Evolutionary conservation across 2,329 filamentous ascomycete genomes (phyloP).

Genomic region (Exophiala viscosa): DNA sequence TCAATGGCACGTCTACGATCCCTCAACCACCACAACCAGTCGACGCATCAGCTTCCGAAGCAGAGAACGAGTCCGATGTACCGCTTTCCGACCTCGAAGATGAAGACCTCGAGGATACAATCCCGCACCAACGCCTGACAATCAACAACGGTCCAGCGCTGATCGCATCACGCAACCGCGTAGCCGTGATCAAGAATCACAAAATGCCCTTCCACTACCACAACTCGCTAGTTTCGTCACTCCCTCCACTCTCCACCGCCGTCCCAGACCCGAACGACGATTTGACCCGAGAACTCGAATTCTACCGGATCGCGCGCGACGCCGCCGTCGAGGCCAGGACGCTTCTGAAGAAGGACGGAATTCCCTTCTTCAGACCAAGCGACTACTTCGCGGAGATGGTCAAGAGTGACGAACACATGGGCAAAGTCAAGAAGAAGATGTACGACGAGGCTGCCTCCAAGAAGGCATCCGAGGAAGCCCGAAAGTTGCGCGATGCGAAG

Average conservation of each 20-base stretch:
- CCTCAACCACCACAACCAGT: constrained; percentile 37
- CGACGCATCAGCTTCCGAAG: constrained; percentile 58
- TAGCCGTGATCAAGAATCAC: constrained; percentile 51
- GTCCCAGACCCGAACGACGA: constrained; percentile 88
- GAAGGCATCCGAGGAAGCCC: constrained; percentile 86
- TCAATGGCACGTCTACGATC: constrained; percentile 33
- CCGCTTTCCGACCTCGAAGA: constrained; percentile 80
- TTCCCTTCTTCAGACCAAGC: constrained; percentile 79
- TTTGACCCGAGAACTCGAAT: constrained; percentile 83
- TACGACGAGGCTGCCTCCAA: constrained; percentile 87
- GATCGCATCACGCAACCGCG: constrained; percentile 69
- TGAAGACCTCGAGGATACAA: constrained; percentile 78
- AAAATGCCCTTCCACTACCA: constrained; percentile 77
- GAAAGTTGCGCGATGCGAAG: constrained; percentile 90
- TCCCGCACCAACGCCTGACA: constrained; percentile 86
- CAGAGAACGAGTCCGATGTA: constrained; percentile 79
- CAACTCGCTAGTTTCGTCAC: constrained; percentile 67
- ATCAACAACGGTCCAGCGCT: constrained; percentile 97
- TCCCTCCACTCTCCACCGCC: constrained; percentile 54
- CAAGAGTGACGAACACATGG: constrained; percentile 98
- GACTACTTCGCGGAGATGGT: constrained; percentile 99
- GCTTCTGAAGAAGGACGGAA: constrained; percentile 74
- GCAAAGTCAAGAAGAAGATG: constrained; percentile 88
- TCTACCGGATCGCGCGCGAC: constrained; percentile 84
- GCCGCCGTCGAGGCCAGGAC: constrained; percentile 70